Conservation (phyloP, 1,139 yeast species). For the Yamadazyma triangularis region DNA sequence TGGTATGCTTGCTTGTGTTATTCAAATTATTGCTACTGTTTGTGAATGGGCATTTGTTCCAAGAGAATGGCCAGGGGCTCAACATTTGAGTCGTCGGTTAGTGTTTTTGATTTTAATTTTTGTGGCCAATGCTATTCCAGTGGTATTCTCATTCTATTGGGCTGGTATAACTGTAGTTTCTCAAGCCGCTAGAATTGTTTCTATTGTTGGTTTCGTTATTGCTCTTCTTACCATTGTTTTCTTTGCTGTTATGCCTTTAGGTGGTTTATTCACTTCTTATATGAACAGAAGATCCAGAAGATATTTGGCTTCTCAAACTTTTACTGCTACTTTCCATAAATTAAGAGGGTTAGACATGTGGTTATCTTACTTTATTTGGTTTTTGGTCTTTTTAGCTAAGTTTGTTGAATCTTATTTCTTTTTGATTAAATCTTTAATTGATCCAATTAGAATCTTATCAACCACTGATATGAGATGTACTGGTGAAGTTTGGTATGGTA, state of each 20-base stretch:
- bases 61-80: conserved; percentile 99
- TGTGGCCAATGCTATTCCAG: conserved; percentile 74
- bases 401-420: conserved; percentile 88
- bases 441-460: conserved; percentile 75
- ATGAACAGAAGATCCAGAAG: conserved; percentile 85
- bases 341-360: conserved; percentile 90
- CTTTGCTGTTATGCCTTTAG: conserved; percentile 93
- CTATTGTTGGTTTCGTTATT: conserved; percentile 86
- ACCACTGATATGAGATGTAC: conserved; percentile 48
- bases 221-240: conserved; percentile 79
- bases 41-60: conserved; percentile 97
- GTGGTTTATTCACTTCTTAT: conserved; percentile 93
- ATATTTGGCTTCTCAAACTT: conserved; percentile 91
- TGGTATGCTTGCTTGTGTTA: conserved; percentile 77
- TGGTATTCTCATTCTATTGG: conserved; percentile 80
- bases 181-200: conserved; percentile 73
- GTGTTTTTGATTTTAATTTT: conserved; percentile 67
- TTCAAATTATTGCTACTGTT: conserved; percentile 84
- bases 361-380: conserved; percentile 92
- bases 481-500: conserved; percentile 90
- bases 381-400: conserved; percentile 83
- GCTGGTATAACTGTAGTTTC: conserved; percentile 68
- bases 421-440: conserved; percentile 85
- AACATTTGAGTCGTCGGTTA: conserved; percentile 86
- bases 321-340: conserved; percentile 85